These are phyloP conservation scores for Mucor lusitanicus DNA, from an alignment of 371 early-diverging fungal genomes.

Conservation along the genomic window DNA sequence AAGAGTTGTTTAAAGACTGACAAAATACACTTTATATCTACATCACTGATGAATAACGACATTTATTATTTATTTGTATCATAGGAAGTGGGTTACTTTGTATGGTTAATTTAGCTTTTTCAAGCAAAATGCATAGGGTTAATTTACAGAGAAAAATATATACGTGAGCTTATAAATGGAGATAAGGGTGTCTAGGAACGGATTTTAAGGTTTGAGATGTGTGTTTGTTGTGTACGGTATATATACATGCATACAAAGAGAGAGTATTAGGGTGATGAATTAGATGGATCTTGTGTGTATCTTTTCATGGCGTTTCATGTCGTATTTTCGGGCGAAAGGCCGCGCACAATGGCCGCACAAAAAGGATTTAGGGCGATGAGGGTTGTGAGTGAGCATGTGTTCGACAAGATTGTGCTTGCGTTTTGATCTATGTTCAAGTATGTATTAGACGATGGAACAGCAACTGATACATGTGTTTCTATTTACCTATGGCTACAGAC, in stretches of 20 bases:
- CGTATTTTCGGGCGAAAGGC: slow-evolving; percentile 37
- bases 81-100: not conserved
- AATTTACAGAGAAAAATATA: not conserved
- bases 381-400: slow-evolving; percentile 36
- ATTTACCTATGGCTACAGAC: slow-evolving; percentile 32
- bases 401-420: slow-evolving; percentile 36
- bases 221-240: not conserved
- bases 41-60: not conserved
- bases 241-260: not conserved
- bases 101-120: not conserved
- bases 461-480: not conserved
- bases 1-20: slow-evolving; percentile 16
- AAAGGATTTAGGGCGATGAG: slow-evolving; percentile 30
- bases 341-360: slow-evolving; percentile 24
- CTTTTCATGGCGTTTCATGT: slow-evolving; percentile 41
- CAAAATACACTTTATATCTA: not conserved
- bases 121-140: not conserved
- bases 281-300: slow-evolving; percentile 24
- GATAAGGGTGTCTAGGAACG: not conserved
- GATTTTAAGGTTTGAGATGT: not conserved
- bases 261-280: not conserved
- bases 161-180: not conserved
- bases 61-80: not conserved
- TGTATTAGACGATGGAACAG: not conserved
- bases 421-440: slow-evolving; percentile 20